phyloP scores from a whole-genome alignment of 2,329 filamentous ascomycete species.

The Colletotrichum theobromicola region DNA sequence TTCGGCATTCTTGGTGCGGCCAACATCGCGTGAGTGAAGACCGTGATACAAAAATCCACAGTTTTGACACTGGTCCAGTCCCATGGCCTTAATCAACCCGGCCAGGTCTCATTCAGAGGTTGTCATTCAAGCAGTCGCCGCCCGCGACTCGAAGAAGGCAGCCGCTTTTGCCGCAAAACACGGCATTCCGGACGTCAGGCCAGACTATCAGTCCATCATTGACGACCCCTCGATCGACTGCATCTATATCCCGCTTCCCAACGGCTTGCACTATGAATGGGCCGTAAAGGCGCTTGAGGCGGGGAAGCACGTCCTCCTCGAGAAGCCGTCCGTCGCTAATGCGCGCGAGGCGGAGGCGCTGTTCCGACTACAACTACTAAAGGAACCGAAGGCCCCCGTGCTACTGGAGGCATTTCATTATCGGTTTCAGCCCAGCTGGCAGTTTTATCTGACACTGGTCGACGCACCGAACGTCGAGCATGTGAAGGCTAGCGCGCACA shows the following conservation, averaged over 20 bases:
- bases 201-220: conserved; percentile 48
- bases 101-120: conserved; percentile 59
- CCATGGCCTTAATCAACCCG: conserved; percentile 48
- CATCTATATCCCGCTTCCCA: conserved; percentile 55
- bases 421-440: conserved; percentile 55
- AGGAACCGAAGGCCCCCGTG: conserved; percentile 41
- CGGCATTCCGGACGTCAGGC: conserved; percentile 53
- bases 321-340: conserved; percentile 58
- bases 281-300: conserved; percentile 49
- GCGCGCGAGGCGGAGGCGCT: conserved; percentile 46
- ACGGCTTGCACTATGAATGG: conserved; percentile 49
- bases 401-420: conserved; percentile 60
- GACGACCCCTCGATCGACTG: conserved; percentile 46
- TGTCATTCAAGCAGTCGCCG: conserved; percentile 56
- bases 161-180: conserved; percentile 55
- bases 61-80: conserved; percentile 29
- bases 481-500: conserved; percentile 31
- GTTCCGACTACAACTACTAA: conserved; percentile 43
- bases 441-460: conserved; percentile 43
- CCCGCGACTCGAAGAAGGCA: conserved; percentile 52
- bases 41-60: not conserved
- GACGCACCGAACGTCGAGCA: conserved; percentile 41
- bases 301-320: conserved; percentile 61
- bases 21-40: conserved; percentile 38
- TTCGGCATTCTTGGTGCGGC: conserved; percentile 49